These are phyloP conservation scores for Leptographium wingfieldii DNA, from an alignment of 2,329 filamentous ascomycete genomes.

Conservation along the genomic window DNA sequence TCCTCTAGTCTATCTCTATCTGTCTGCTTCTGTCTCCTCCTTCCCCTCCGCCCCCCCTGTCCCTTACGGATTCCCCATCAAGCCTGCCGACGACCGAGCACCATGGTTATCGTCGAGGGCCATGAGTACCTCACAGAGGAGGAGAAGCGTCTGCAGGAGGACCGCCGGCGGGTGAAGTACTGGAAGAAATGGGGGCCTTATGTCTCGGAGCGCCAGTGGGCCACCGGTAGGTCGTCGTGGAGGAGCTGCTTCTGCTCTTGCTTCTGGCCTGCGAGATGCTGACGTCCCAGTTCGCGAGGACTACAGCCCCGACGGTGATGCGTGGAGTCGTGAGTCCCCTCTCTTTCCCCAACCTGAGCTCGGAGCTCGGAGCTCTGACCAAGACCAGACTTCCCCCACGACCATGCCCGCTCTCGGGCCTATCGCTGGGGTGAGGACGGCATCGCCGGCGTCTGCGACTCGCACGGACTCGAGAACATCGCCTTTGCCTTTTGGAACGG, in stretches of 20 bases:
- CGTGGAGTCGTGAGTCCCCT: slow-evolving; percentile 72
- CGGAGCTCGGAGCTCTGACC: neutral
- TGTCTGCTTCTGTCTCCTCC: neutral
- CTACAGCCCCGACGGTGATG: slow-evolving; percentile 80
- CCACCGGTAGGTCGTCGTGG: slow-evolving; percentile 52
- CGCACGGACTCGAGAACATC: slow-evolving; percentile 82
- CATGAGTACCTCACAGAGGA: slow-evolving; percentile 81
- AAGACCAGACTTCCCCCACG: slow-evolving; percentile 73
- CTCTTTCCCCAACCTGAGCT: slow-evolving; percentile 2
- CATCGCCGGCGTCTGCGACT: slow-evolving; percentile 86
- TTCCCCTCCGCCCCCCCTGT: neutral
- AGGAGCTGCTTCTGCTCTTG: too few relatives aligned
- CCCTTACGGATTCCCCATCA: neutral
- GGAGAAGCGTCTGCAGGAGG: slow-evolving; percentile 79
- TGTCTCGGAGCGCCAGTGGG: slow-evolving; percentile 89
- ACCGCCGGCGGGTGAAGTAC: slow-evolving; percentile 72
- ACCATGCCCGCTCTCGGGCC: slow-evolving; percentile 75
- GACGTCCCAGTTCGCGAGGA: slow-evolving; percentile 46
- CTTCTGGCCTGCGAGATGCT: neutral
- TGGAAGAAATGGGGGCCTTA: slow-evolving; percentile 99
- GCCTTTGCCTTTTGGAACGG: slow-evolving; percentile 97
- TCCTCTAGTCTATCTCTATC: neutral
- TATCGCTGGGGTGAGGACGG: slow-evolving; percentile 96
- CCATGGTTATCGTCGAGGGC: slow-evolving; percentile 82
- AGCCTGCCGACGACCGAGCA: slow-evolving; percentile 5